Percentiles rank a stretch among this genome's conserved stretches.
phyloP scores from a whole-genome alignment of 2,329 filamentous ascomycete species.

The Pezicula radicicola region DNA sequence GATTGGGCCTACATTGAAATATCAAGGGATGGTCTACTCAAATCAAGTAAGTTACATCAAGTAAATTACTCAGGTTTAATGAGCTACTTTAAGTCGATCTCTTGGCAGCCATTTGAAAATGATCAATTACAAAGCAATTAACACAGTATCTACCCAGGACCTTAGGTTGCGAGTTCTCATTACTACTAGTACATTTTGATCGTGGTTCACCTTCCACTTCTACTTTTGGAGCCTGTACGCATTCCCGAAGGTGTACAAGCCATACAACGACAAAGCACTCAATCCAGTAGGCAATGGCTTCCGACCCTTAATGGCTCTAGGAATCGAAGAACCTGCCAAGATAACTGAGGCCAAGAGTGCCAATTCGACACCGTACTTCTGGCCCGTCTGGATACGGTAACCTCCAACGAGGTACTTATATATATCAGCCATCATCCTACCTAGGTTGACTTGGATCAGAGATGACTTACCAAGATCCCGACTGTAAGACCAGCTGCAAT shows the following conservation, averaged over 20 bases:
- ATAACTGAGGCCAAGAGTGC: slow-evolving; percentile 86
- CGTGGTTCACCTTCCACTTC: slow-evolving; percentile 35
- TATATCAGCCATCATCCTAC: not conserved
- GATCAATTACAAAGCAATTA: too few species aligned
- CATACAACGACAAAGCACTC: slow-evolving; percentile 75
- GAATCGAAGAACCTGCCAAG: slow-evolving; percentile 79
- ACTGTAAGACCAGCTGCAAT: slow-evolving; percentile 82
- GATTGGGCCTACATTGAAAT: too few species aligned
- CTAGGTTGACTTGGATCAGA: not conserved
- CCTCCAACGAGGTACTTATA: slow-evolving; percentile 67
- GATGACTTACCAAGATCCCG: slow-evolving; percentile 56
- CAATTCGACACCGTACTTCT: slow-evolving; percentile 82
- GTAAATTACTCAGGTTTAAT: too few species aligned
- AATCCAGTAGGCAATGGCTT: slow-evolving; percentile 84
- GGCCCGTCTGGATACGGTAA: slow-evolving; percentile 70
- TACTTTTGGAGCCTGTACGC: slow-evolving; percentile 44
- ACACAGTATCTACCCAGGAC: too few species aligned
- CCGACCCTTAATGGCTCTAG: slow-evolving; percentile 75
- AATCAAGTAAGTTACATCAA: too few species aligned
- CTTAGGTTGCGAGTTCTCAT: not conserved
- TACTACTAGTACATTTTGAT: slow-evolving; percentile 25
- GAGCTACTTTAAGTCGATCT: too few species aligned
- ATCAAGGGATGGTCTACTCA: too few species aligned
- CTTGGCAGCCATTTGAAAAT: too few species aligned
- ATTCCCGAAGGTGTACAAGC: slow-evolving; percentile 74